Conservation (phyloP, 441 rosid genomes). For the Erodium chrysanthum region DNA sequence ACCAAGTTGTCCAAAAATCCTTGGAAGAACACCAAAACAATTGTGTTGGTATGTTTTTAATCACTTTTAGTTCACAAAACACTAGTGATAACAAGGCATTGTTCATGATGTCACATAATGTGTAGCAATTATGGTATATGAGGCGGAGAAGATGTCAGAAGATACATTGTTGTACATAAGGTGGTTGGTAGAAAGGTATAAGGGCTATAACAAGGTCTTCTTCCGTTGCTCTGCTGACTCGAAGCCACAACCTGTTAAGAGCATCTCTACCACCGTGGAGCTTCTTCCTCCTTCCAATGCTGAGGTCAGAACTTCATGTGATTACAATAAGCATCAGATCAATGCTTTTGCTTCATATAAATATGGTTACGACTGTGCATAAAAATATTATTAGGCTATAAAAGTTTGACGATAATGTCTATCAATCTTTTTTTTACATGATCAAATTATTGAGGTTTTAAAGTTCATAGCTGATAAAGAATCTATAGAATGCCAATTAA, state of each 20-base stretch:
- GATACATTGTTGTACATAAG: conserved; percentile 19
- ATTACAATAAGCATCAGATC: no score
- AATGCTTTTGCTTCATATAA: no score
- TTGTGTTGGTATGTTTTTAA: conserved; percentile 12
- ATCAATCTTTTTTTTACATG: background rate
- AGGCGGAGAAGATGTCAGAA: conserved; percentile 23
- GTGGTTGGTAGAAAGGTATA: conserved; percentile 22
- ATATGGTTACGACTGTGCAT: no score
- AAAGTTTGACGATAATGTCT: background rate
- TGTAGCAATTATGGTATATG: conserved; percentile 42
- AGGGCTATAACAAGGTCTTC: conserved; percentile 33
- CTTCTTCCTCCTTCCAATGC: conserved; percentile 37
- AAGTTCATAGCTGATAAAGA: conserved; percentile 42
- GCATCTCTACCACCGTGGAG: conserved; percentile 33
- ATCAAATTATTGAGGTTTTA: conserved; percentile 40
- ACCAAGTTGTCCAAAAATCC: conserved; percentile 7
- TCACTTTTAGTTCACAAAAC: background rate
- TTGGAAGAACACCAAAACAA: background rate
- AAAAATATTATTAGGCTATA: no score
- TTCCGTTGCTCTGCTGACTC: conserved; percentile 49
- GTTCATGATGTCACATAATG: background rate
- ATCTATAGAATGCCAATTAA: conserved; percentile 29
- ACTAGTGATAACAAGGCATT: no score
- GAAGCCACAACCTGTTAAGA: conserved; percentile 40
- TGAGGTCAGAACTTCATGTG: conserved; percentile 28